Base-by-base conservation (phyloP, 2,329 filamentous ascomycete species). In the Lasiodiplodia sp. region DNA sequence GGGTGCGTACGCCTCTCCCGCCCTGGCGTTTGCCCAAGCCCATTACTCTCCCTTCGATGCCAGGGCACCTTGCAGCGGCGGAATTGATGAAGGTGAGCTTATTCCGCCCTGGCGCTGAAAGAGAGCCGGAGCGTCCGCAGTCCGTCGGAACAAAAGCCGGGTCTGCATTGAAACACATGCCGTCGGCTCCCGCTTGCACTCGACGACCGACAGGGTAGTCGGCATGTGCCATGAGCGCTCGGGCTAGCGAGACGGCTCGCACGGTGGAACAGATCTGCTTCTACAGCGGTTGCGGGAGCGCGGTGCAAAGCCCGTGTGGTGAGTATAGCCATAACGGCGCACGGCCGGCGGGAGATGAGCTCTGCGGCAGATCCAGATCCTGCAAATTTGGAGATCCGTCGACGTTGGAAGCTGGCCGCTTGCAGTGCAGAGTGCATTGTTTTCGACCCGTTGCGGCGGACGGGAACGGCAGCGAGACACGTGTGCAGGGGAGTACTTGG, bases 321-420 rank as follows among this genome's bases (percentile, higher is more conserved):
- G 47, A 47, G 37, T 51, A 62, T 62, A 21, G 40, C 40, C 18
- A 62, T 58, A 40, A 44, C 37, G 40, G 25, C 18, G 58, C 38
- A 49, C 44, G 44, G 40, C 21, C 18, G 44, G 16, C 44, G 60
- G 60, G 60, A 64, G 60, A 64, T 64, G 60, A 64, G 31, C 28
- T 51, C 47, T 64, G 44, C 44, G 44, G 31, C 60, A 64, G 60
- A 64, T 64, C 60, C 60, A 62, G 60, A 64, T 64, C 60, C 60
- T 64, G 60, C 60, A 51, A 52, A 64, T 52, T 64, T 52, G 60
- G 34, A n/a, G 58, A 62, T 51, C 58, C 21, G 55, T 21, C 31
- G 18, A 40, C n/a, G 34, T 44, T 6, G 37, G 31, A 7, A 34
- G 31, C 31, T 34, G 31, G 31, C 34, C 3, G 28, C 52, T 18